These are phyloP conservation scores for Spongospora subterranea DNA, from an alignment of 208 protist genomes.

Conservation along the genomic window DNA sequence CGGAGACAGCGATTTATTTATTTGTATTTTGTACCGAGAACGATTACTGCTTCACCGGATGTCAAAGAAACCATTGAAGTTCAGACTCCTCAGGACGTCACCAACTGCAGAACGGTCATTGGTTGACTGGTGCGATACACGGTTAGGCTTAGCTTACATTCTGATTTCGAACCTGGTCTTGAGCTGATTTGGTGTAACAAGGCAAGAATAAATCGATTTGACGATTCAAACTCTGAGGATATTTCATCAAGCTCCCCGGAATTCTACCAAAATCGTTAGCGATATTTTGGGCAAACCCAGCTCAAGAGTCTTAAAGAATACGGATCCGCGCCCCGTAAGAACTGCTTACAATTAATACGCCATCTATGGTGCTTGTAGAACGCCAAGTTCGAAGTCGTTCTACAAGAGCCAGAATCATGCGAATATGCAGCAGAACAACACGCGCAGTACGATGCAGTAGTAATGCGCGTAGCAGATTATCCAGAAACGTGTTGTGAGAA, in stretches of 20 bases:
- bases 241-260: not conserved
- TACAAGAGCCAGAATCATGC: not conserved
- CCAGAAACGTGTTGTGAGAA: not conserved
- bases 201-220: not conserved
- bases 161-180: not conserved
- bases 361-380: not conserved
- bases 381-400: not conserved
- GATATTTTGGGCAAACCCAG: not conserved
- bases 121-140: not conserved
- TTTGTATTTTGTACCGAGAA: no score
- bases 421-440: conserved; percentile 25
- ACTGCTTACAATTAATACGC: not conserved
- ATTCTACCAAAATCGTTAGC: not conserved
- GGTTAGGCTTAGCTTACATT: not conserved
- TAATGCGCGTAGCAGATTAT: not conserved
- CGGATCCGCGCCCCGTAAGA: not conserved
- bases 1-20: no score
- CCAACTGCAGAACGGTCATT: conserved; percentile 18
- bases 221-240: not conserved
- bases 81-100: not conserved
- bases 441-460: not conserved
- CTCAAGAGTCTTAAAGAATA: no score
- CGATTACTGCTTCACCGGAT: no score
- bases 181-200: not conserved
- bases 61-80: conserved; percentile 8